Evolutionary conservation across 129 eudicot species (phyloP).

Genomic region (Chrysanthemum lavandulifolium): DNA sequence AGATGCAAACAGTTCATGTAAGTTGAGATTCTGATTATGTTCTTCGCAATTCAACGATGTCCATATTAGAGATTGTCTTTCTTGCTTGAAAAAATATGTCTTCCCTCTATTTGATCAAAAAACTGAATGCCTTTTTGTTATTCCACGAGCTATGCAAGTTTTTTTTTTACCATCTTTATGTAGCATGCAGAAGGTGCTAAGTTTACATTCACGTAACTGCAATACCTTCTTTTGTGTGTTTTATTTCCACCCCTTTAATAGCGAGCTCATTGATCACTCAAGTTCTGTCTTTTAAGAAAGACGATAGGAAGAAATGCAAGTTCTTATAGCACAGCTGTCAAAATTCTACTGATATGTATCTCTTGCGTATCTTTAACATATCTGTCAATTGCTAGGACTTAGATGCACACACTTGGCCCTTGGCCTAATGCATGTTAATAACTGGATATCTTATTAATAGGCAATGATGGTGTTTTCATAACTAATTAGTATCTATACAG

Average conservation of each 20-base stretch:
- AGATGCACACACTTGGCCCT: not conserved
- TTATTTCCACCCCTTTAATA: not conserved
- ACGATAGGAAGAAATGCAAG: too few relatives aligned
- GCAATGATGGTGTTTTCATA: not conserved
- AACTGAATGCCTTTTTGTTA: not conserved
- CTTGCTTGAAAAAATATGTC: not conserved
- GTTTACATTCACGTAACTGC: not conserved
- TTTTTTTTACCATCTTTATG: not conserved
- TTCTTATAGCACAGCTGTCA: too few relatives aligned
- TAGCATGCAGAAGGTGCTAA: not conserved
- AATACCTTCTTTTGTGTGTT: not conserved
- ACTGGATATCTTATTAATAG: not conserved
- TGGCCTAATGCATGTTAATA: not conserved
- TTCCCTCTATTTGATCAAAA: not conserved
- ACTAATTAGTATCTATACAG: not conserved
- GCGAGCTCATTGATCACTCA: not conserved
- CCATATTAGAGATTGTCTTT: too few relatives aligned
- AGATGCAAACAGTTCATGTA: conserved; percentile 82
- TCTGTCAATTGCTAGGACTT: not conserved
- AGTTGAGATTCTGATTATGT: conserved; percentile 30
- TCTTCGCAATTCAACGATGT: too few relatives aligned
- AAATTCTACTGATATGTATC: not conserved
- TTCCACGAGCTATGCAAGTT: not conserved
- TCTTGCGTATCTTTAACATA: not conserved
- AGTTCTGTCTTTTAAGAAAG: not conserved